A percentile compares a stretch with the other conserved stretches of the same genome.
phyloP scores from a whole-genome alignment of 352 stramenopile genomes.

The Globisporangium iwayamae region DNA sequence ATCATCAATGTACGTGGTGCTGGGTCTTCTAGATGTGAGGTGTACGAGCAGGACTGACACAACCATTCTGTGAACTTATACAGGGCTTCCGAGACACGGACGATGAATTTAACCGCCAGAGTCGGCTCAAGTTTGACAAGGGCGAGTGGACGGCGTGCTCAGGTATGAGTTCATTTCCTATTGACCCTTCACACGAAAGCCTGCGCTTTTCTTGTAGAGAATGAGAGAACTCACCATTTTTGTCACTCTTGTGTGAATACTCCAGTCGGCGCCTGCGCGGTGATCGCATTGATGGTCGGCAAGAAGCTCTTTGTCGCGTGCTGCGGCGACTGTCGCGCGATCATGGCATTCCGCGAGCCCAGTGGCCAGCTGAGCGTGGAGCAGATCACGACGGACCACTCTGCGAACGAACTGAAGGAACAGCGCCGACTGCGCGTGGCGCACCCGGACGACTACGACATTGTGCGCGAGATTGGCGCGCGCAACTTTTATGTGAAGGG shows the following conservation, averaged over 20 bases:
- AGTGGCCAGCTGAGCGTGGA: constrained; percentile 50
- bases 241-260: neutral
- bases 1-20: constrained; percentile 32
- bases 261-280: constrained; percentile 48
- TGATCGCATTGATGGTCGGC: constrained; percentile 52
- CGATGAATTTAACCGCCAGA: constrained; percentile 55
- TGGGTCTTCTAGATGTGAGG: neutral
- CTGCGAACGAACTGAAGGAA: constrained; percentile 56
- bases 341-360: constrained; percentile 57
- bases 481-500: constrained; percentile 73
- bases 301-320: constrained; percentile 58
- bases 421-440: constrained; percentile 49
- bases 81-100: constrained; percentile 56
- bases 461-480: constrained; percentile 62
- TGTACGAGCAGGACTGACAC: neutral
- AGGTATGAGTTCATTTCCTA: neutral
- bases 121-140: constrained; percentile 43
- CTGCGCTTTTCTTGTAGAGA: neutral
- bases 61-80: neutral
- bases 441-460: constrained; percentile 65
- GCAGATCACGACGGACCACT: constrained; percentile 68
- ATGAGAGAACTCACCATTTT: neutral
- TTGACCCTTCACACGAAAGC: neutral
- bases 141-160: constrained; percentile 59
- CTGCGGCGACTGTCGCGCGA: constrained; percentile 62